Evolutionary conservation across 768 basidiomycete species (phyloP).

Genomic region (Hydnomerulius pinastri): DNA sequence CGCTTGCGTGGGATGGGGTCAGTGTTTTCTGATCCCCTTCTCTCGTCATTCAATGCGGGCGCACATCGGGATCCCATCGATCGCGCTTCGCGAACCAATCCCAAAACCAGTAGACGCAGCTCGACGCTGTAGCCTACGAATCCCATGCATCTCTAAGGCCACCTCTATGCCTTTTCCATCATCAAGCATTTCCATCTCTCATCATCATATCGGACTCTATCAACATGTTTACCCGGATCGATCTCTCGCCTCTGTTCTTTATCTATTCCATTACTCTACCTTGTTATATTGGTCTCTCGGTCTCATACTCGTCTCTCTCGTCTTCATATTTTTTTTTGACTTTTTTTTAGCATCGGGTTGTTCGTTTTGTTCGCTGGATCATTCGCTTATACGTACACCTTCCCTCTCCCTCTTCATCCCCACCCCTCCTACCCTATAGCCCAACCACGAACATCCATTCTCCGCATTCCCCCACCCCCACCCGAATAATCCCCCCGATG

Average conservation of each 20-base stretch:
- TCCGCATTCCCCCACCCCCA: constrained; percentile 7
- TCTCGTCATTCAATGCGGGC: too few relatives aligned
- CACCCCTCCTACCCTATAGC: not conserved
- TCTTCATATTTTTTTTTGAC: constrained; percentile 9
- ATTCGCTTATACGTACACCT: too few relatives aligned
- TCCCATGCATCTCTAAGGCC: constrained; percentile 10
- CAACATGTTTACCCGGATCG: constrained; percentile 18
- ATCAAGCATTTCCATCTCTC: constrained; percentile 14
- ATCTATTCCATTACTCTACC: constrained; percentile 30
- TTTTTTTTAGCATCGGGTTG: constrained; percentile 2
- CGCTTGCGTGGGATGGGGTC: constrained; percentile 31
- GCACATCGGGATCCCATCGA: constrained; percentile 3
- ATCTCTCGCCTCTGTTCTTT: constrained; percentile 17
- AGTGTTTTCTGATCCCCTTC: constrained; percentile 23
- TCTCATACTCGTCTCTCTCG: constrained; percentile 11
- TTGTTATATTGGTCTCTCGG: constrained; percentile 22
- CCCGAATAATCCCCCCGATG: constrained; percentile 19
- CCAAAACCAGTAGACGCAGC: constrained; percentile 17
- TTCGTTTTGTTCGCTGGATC: too few relatives aligned
- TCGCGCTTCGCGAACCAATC: constrained; percentile 14
- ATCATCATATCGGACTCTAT: constrained; percentile 15
- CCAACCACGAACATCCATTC: not conserved
- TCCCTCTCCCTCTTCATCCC: too few relatives aligned
- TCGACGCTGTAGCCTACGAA: constrained; percentile 4
- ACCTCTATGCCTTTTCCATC: constrained; percentile 6